Conservation (phyloP, 371 early-diverging fungal genomes). For the Apophysomyces sp. region DNA sequence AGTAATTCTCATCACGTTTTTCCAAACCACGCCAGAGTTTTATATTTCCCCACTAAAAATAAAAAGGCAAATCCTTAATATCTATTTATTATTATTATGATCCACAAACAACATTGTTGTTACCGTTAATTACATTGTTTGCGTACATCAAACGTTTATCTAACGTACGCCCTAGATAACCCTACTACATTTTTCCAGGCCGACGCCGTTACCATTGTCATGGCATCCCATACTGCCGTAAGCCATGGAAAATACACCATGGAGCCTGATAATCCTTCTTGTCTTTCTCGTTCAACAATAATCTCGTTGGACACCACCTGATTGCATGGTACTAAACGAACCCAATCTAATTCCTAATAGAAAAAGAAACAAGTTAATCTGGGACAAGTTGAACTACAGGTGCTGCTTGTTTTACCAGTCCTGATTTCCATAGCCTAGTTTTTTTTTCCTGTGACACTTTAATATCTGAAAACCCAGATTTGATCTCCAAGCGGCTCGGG, state of each 20-base stretch:
- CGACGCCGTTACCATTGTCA: background rate
- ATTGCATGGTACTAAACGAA: slow-evolving; percentile 3
- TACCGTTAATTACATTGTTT: no score
- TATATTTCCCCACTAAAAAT: no score
- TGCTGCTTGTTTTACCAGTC: slow-evolving; percentile 14
- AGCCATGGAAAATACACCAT: background rate
- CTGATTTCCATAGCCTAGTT: slow-evolving; percentile 16
- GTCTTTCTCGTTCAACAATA: background rate
- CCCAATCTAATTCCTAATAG: slow-evolving; percentile 21
- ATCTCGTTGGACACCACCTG: background rate
- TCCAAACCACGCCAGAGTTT: no score
- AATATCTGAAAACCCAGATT: slow-evolving; percentile 7
- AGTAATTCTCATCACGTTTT: no score
- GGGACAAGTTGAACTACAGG: background rate
- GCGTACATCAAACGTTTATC: no score
- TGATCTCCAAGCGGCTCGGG: slow-evolving; percentile 6
- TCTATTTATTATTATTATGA: no score
- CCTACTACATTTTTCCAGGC: background rate
- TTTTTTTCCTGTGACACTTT: slow-evolving; percentile 9
- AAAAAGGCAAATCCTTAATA: no score
- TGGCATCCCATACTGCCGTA: background rate
- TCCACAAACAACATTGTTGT: no score
- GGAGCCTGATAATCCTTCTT: background rate
- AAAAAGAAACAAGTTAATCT: background rate
- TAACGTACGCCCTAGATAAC: background rate